Base-by-base conservation (phyloP, 1,284 basidiomycete species). In the Ceratobasidium sp. region DNA sequence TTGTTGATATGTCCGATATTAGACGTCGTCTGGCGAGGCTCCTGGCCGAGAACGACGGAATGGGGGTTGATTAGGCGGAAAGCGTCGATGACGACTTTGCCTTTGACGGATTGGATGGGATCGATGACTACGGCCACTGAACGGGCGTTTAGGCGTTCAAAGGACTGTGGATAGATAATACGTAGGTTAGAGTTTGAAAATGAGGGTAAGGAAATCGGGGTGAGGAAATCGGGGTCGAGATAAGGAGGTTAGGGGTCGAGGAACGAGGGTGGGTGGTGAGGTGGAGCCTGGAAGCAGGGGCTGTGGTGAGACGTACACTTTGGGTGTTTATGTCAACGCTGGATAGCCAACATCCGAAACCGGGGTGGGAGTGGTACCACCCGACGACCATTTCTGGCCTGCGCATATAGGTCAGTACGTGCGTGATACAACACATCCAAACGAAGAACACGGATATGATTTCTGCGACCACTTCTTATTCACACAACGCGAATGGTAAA, bases 341-440 rank as follows among this genome's bases (percentile, higher is more conserved):
- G 62, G 95, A 98, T 47, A 99, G 85, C 98, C 98, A 99, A 82
- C 98, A 99, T 5, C 98, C 98, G 81, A 99, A 99, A 35, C 98
- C 98, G 69, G 98, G 98, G 85, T 99, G 98, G 59, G 98, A 99
- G 83, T 99, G 98, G 81, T 99, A 99, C 98, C 98, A 99, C 8
- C 98, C 98, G 0, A 99, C 98, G 11, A 99, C 98, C 90, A 93
- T 96, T 84, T 99, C 98, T 59, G 97, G 95, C 78, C 96, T 96
- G 79, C 71, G 16, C 30, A 44, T 52, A 58, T 32, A 73, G 9
- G 59, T 73, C 32, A 75, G 21, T 13, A 2, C n/a, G n/a, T n/a
- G n/a, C n/a, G 30, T 57, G 16, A 43, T 44, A 18, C 32, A n/a
- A n/a, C n/a, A n/a, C n/a, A n/a, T n/a, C n/a, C n/a, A n/a, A n/a